Evolutionary conservation across 768 basidiomycete genomes (phyloP), one percentile per base, ranked within the genome.

Genomic region (Russula vinacea): DNA sequence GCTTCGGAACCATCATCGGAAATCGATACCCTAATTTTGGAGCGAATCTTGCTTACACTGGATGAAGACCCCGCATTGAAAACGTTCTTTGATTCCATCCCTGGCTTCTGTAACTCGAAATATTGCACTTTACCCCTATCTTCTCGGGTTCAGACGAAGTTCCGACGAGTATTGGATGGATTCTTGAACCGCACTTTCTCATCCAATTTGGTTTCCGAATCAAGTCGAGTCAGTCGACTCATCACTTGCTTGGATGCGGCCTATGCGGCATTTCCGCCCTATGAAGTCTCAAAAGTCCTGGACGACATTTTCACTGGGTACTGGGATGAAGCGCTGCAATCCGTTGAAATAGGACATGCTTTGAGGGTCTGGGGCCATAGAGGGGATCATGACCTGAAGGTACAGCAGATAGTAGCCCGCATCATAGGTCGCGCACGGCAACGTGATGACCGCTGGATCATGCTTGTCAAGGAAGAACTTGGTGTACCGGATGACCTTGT

Each of bases 91-190:
- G 26, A 19, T 0, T 7, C 45, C 13, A 39, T 62, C 22, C 61
- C 61, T 40, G 55, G 54, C 5, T 62, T 62, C 33, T 62, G 24
- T 35, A 37, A 9, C 26, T 62, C 61, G 7, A 42, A 24, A 19
- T 10, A 44, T 2, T 40, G 44, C 29, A 8, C 29, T 1, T 32
- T n/a, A 33, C 17, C 32, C 19, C 56, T 44, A 9, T 7, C 26
- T 8, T 8, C 5, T 14, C 1, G 5, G 1, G 13, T 44, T 29
- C 13, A 17, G 26, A 44, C 7, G 42, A 44, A 56, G 42, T 32
- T 56, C 5, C 13, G 40, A 17, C 55, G 29, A 14, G 17, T 42
- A 0, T 35, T 62, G 24, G 9, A 19, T 14, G 26, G 61, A 24
- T 55, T 47, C 10, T 26, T 62, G 44, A 33, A 62, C 17, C 52